These are phyloP conservation scores for Sugiyamaella xylanicola DNA, from an alignment of 1,139 yeast species.

Conservation along the genomic window DNA sequence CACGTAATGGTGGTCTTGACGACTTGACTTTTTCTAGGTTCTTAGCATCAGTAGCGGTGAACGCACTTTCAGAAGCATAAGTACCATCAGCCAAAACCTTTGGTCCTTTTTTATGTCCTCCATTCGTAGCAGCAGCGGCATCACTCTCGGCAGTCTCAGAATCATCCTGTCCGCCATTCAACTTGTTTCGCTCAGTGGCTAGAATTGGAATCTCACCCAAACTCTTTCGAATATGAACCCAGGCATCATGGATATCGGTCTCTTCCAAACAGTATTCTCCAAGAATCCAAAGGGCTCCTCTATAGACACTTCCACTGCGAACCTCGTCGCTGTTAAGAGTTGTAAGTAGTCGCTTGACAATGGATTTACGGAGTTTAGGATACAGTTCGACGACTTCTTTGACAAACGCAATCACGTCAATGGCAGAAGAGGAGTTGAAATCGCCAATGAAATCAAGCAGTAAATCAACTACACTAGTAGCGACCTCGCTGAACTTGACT, in stretches of 20 bases:
- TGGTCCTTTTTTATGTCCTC: conserved; percentile 58
- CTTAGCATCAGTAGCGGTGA: conserved; percentile 44
- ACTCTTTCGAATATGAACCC: conserved; percentile 82
- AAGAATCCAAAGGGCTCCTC: conserved; percentile 93
- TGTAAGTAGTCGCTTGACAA: conserved; percentile 63
- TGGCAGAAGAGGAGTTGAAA: conserved; percentile 80
- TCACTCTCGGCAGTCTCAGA: conserved; percentile 39
- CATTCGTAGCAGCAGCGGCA: conserved; percentile 30
- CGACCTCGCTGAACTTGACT: conserved; percentile 84
- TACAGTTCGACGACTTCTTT: conserved; percentile 93
- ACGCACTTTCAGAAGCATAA: conserved; percentile 93
- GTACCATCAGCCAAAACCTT: conserved; percentile 96
- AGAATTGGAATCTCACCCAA: conserved; percentile 92
- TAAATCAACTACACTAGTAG: conserved; percentile 86
- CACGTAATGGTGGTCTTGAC: conserved; percentile 72
- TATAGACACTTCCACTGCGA: conserved; percentile 85
- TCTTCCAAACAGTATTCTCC: conserved; percentile 88
- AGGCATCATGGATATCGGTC: conserved; percentile 73
- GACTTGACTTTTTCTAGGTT: conserved; percentile 41
- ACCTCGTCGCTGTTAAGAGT: conserved; percentile 59
- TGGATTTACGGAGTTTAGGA: conserved; percentile 73
- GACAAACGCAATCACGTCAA: conserved; percentile 83
- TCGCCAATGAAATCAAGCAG: conserved; percentile 85
- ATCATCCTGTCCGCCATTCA: conserved; percentile 43
- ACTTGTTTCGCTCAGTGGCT: conserved; percentile 62